Base-by-base conservation (phyloP, 108 stramenopile genomes). In the Discostella stelligeroides region DNA sequence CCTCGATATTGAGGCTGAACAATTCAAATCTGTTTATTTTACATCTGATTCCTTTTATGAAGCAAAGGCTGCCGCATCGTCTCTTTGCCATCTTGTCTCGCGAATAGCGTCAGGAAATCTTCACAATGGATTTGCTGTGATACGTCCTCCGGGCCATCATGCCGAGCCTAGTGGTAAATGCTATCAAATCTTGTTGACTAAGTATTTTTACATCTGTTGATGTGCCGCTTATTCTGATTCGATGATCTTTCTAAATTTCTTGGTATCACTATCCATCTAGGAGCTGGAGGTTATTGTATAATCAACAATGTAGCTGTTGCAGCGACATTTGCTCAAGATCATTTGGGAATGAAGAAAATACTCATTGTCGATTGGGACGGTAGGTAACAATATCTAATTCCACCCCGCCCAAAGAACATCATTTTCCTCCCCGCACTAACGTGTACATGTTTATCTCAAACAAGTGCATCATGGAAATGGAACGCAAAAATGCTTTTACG, bases 71-170 rank as follows among this genome's bases (percentile, higher is more conserved):
- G 81, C 85, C 4, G 85, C 81, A 6, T 73, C 82, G 13, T 83
- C 85, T 13, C 67, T 86, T 1, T 86, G 85, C 43, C 39, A 38
- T 14, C 70, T 86, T 43, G 82, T 86, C 3, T 24, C 51, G 3
- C 37, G 71, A 40, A 80, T 86, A 1, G 75, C 81, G 6, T 17
- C 53, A 4, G 70, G 65, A 27, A 55, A 73, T 28, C 64, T 80
- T 0, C 60, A 79, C 73, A 79, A 83, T 70, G 83, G 76, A 55
- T 82, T 88, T 46, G 90, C 89, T 2, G 54, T 92, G 7, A 86
- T 91, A 27, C 80, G 96, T 2, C 96, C 96, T 17, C 96, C 94
- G 9, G 94, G 96, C 11, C 96, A 97, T 80, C 96, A 97, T 54
- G 96, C 96, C 1, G 86, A 85, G 45, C 70, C 63, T 0, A 60